Percentiles rank a stretch among this genome's conserved stretches.
Conservation (phyloP, 129 eudicot genomes). For the Flaveria robusta region DNA sequence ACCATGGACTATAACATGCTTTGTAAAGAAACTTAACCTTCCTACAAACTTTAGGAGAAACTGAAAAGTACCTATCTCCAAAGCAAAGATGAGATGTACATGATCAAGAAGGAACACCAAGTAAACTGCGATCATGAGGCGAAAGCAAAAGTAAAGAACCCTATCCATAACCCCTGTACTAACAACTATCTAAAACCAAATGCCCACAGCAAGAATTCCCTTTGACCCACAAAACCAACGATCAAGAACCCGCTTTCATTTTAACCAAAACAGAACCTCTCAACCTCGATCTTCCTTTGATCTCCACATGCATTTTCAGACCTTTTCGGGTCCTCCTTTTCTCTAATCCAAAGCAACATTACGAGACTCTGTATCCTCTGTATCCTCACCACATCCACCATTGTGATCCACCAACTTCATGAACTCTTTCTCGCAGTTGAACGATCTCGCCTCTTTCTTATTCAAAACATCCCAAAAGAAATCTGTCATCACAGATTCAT, state of each 20-base stretch:
- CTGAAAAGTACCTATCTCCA: conserved; percentile 48
- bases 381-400: conserved; percentile 34
- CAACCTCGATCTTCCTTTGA: background rate
- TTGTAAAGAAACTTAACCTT: conserved; percentile 37
- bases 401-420: conserved; percentile 46
- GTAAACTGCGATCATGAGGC: conserved; percentile 33
- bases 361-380: conserved; percentile 17
- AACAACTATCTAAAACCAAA: conserved; percentile 41
- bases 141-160: conserved; percentile 32
- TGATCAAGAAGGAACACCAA: conserved; percentile 47
- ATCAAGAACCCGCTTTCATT: conserved; percentile 27
- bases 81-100: conserved; percentile 51
- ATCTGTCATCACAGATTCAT: conserved; percentile 58
- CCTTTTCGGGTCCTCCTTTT: conserved; percentile 22
- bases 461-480: conserved; percentile 61
- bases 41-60: conserved; percentile 38
- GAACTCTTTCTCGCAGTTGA: conserved; percentile 32
- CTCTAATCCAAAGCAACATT: conserved; percentile 38
- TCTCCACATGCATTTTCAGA: conserved; percentile 1
- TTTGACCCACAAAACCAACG: conserved; percentile 28
- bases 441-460: conserved; percentile 41
- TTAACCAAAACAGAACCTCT: conserved; percentile 8
- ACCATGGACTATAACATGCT: conserved; percentile 40
- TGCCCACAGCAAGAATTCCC: conserved; percentile 22
- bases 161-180: conserved; percentile 59